Evolutionary conservation across 1,284 basidiomycete genomes (phyloP), one percentile per base, ranked within the genome.

Genomic region (Cystobasidium slooffiae): DNA sequence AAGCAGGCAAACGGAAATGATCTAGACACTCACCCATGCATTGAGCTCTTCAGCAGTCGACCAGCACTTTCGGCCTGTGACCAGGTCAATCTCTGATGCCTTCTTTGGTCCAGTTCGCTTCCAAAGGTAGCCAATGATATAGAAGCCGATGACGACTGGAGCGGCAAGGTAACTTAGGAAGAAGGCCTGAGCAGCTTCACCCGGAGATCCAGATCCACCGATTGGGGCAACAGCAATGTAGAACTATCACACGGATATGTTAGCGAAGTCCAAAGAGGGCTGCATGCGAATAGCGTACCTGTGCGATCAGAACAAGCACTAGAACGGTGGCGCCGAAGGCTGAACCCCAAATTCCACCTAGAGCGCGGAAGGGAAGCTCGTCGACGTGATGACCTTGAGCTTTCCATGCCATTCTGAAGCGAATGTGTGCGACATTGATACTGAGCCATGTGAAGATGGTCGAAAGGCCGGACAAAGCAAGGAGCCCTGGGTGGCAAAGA

Each of bases 381-480:
- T 80, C 72, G 78, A 81, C 41, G 53, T 74, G n/a, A 80, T 74
- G 65, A 78, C 82, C 75, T 80, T 81, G 84, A 22, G 80, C 80
- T 69, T 80, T 80, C 85, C 85, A 86, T 0, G 85, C 85, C 52
- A 70, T 69, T 53, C 85, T 79, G 82, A 86, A 86, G 62, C 85
- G 84, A 65, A 85, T 83, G 79, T 82, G 73, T 66, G 61, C 58
- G 76, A 78, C 41, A 77, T 80, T 78, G 78, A 68, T 67, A 18
- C 58, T 51, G 24, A 75, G 65, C 66, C 59, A 64, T 10, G 59
- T 68, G 78, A 81, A 65, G 75, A 87, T 83, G 24, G 84, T 84
- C 9, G 84, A 83, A 2, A 86, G 82, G 79, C 85, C 85, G 43
- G 83, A 84, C 16, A 86, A 79, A 53, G 84, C 84, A 20, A 85